A percentile compares a stretch with the other conserved stretches of the same genome.
These are phyloP conservation scores for Pichia sporocuriosa DNA, from an alignment of 805 yeast genomes.

Conservation along the genomic window DNA sequence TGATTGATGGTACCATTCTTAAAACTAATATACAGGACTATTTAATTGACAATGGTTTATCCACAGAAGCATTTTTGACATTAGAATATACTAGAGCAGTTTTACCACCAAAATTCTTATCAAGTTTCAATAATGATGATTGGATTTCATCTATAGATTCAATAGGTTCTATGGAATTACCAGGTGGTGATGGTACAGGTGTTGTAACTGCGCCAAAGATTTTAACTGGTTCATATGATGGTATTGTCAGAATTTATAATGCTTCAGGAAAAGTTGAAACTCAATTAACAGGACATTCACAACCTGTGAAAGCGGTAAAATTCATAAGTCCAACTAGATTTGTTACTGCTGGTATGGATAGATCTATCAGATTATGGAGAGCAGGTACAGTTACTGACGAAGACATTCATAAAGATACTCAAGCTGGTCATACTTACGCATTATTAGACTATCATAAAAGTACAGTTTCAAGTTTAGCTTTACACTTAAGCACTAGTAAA, in stretches of 20 bases:
- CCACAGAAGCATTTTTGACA: constrained; percentile 70
- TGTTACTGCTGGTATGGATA: constrained; percentile 83
- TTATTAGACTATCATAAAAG: constrained; percentile 86
- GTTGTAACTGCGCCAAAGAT: constrained; percentile 45
- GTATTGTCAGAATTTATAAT: constrained; percentile 86
- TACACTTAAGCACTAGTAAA: constrained; percentile 44
- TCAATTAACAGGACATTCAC: constrained; percentile 83
- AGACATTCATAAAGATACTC: constrained; percentile 38
- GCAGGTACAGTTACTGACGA: constrained; percentile 40
- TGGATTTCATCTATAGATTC: constrained; percentile 82
- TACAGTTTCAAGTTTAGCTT: constrained; percentile 72
- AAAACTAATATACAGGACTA: constrained; percentile 78
- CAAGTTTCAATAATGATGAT: constrained; percentile 86
- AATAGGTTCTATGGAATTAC: constrained; percentile 26
- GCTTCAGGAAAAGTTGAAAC: constrained; percentile 71
- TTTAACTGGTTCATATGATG: constrained; percentile 83
- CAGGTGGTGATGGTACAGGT: constrained; percentile 26
- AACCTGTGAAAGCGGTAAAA: constrained; percentile 74
- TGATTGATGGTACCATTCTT: constrained; percentile 76
- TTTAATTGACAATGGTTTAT: constrained; percentile 65
- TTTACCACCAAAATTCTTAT: constrained; percentile 87
- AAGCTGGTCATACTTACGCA: constrained; percentile 68
- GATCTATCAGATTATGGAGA: constrained; percentile 85
- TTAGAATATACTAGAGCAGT: constrained; percentile 90
- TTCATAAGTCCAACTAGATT: constrained; percentile 73